phyloP scores from a whole-genome alignment of 2,329 filamentous ascomycete genomes.

The Botryotinia narcissicola region DNA sequence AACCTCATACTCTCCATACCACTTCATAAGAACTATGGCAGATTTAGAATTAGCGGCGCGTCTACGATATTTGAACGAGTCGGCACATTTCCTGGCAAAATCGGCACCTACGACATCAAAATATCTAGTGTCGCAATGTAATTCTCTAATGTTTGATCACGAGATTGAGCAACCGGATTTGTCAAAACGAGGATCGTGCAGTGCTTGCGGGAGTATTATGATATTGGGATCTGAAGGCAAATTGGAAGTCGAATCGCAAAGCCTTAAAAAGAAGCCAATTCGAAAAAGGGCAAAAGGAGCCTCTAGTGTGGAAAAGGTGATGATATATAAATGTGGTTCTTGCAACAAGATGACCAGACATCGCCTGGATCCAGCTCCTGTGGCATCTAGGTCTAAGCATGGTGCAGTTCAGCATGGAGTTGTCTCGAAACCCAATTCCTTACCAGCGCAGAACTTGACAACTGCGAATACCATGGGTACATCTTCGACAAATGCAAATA shows the following conservation, averaged over 20 bases:
- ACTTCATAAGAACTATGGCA: constrained; percentile 26
- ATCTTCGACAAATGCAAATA: constrained; percentile 52
- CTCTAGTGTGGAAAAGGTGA: constrained; percentile 21
- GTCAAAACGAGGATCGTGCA: constrained; percentile 56
- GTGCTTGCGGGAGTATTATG: constrained; percentile 60
- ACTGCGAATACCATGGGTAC: constrained; percentile 30
- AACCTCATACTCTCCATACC: neutral
- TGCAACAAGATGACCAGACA: constrained; percentile 34
- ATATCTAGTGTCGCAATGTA: constrained; percentile 55
- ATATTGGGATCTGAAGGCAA: constrained; percentile 45
- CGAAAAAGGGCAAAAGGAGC: constrained; percentile 8
- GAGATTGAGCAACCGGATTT: constrained; percentile 46
- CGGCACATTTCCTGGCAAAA: constrained; percentile 55
- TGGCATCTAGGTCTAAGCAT: constrained; percentile 8
- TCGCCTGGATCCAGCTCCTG: constrained; percentile 20
- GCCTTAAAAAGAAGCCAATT: neutral
- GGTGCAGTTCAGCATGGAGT: neutral
- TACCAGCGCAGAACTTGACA: neutral
- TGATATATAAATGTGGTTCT: constrained; percentile 35
- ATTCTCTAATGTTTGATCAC: constrained; percentile 49
- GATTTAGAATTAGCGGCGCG: constrained; percentile 34
- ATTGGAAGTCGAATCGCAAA: constrained; percentile 23
- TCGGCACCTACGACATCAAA: constrained; percentile 57
- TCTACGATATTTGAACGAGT: constrained; percentile 50
- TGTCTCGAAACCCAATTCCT: neutral